Evolutionary conservation across 2,329 filamentous ascomycete species (phyloP).

Genomic region (Claviceps fusiformis): DNA sequence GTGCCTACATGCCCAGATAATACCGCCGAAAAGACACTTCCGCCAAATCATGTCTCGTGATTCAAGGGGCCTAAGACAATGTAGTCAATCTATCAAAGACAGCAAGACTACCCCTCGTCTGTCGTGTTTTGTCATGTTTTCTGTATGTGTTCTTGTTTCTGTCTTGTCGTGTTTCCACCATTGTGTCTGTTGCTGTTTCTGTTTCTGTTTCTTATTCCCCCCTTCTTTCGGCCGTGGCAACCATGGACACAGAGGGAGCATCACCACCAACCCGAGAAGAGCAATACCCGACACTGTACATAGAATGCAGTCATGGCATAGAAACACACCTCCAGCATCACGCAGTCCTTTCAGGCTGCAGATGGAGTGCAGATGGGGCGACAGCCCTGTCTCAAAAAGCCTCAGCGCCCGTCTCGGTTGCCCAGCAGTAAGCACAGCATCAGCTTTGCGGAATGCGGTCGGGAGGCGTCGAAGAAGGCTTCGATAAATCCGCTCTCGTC

Average conservation of each 20-base stretch:
- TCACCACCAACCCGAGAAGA: too few species aligned
- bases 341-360: too few species aligned
- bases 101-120: background rate
- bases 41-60: constrained; percentile 36
- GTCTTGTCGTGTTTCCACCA: background rate
- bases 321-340: constrained; percentile 30
- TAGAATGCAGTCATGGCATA: background rate
- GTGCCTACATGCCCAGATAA: background rate
- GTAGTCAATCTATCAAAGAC: too few species aligned
- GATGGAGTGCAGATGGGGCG: constrained; percentile 41
- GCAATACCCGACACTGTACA: too few species aligned
- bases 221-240: too few species aligned
- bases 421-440: constrained; percentile 24
- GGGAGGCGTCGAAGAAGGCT: too few species aligned
- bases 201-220: too few species aligned
- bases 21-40: constrained; percentile 27
- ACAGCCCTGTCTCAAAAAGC: constrained; percentile 17
- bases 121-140: too few species aligned
- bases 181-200: too few species aligned
- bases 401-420: constrained; percentile 18
- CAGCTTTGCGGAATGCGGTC: too few species aligned
- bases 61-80: constrained; percentile 34
- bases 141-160: background rate
- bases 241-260: too few species aligned
- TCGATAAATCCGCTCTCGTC: too few species aligned